Percentiles rank a stretch among this genome's conserved stretches.
phyloP scores from a whole-genome alignment of 2,329 filamentous ascomycete species.

The Monascus ruber region DNA sequence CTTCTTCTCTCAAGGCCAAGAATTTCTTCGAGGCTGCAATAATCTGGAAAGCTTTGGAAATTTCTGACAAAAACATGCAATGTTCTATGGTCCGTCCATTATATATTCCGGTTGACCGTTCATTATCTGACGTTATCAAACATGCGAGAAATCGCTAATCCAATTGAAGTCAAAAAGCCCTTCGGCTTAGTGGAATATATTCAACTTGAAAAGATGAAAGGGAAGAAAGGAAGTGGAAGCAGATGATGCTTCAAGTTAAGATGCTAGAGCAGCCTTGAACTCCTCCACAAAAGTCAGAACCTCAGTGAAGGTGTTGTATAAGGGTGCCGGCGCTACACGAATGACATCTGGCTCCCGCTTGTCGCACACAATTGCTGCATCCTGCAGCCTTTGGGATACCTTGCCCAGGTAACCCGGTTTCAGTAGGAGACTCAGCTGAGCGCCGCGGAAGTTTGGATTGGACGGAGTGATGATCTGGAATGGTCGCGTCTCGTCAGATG shows the following conservation, averaged over 20 bases:
- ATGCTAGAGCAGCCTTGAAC: constrained; percentile 19
- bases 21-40: constrained; percentile 28
- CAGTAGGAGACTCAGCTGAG: constrained; percentile 67
- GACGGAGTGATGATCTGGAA: constrained; percentile 58
- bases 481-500: constrained; percentile 23
- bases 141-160: too few species aligned
- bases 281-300: constrained; percentile 45
- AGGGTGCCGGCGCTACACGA: constrained; percentile 64
- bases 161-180: too few species aligned
- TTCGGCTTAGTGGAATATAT: too few species aligned
- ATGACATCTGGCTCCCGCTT: constrained; percentile 77
- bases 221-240: background rate
- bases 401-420: constrained; percentile 57
- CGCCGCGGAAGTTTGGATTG: constrained; percentile 55
- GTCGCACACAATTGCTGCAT: constrained; percentile 65
- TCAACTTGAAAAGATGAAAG: background rate
- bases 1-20: constrained; percentile 37
- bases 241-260: background rate
- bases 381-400: constrained; percentile 53
- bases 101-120: too few species aligned
- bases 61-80: constrained; percentile 16
- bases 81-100: too few species aligned
- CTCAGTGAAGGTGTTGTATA: constrained; percentile 73
- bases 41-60: constrained; percentile 25
- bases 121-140: too few species aligned